Conservation (phyloP, 2,329 filamentous ascomycete species). For the Gremmenia infestans region DNA sequence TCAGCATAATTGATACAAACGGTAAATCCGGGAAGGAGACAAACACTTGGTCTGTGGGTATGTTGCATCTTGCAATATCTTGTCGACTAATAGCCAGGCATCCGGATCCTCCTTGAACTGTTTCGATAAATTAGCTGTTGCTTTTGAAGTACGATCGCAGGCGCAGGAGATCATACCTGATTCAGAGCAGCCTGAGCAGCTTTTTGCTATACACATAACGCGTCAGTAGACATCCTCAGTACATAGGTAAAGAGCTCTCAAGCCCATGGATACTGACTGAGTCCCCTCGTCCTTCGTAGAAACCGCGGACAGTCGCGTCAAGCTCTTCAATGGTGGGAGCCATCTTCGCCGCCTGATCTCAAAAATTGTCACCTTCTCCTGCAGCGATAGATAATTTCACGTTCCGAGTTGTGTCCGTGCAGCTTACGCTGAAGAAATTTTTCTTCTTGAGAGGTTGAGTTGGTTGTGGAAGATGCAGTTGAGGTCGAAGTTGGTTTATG, state of each 20-base stretch:
- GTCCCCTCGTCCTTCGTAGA: conserved; percentile 95
- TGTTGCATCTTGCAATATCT: conserved; percentile 88
- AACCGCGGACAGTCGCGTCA: conserved; percentile 91
- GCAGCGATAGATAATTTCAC: conserved; percentile 17
- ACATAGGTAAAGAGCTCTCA: conserved; percentile 1
- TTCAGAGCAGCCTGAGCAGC: conserved; percentile 88
- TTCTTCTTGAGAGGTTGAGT: conserved; percentile 13
- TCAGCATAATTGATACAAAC: conserved; percentile 12
- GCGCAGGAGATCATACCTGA: conserved; percentile 57
- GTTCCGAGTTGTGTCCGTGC: conserved; percentile 15
- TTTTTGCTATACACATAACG: conserved; percentile 70
- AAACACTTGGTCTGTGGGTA: conserved; percentile 96
- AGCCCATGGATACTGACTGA: conserved; percentile 55
- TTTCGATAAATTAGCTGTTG: conserved; percentile 21
- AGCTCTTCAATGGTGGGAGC: conserved; percentile 82
- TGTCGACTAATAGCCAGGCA: conserved; percentile 94
- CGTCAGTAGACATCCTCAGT: conserved; percentile 33
- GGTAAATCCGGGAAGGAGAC: conserved; percentile 30
- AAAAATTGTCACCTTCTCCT: conserved; percentile 20
- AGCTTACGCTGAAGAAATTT: conserved; percentile 24
- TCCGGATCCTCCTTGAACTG: conserved; percentile 99
- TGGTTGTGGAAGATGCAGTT: conserved; percentile 18
- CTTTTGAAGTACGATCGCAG: conserved; percentile 3
- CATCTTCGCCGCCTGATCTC: conserved; percentile 44
- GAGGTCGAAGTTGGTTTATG: conserved; percentile 13